Evolutionary conservation across 305 asterid species (phyloP).

Genomic region (Ilex paraguariensis): DNA sequence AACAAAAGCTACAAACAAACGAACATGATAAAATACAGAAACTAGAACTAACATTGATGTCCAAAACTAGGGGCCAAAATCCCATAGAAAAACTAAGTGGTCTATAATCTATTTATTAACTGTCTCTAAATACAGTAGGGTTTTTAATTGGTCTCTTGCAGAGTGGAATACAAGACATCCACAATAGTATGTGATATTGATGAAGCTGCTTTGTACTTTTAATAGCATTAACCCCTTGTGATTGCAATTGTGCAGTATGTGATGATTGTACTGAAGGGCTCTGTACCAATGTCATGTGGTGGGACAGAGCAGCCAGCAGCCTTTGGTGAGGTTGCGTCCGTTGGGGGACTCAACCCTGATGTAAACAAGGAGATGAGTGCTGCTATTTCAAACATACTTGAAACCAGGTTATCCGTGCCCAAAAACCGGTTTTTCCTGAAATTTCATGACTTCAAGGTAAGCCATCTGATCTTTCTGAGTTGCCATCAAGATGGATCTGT

Average conservation of each 20-base stretch:
- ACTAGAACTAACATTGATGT: too few relatives aligned
- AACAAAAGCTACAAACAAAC: too few relatives aligned
- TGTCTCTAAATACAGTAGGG: too few relatives aligned
- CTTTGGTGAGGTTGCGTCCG: constrained; percentile 75
- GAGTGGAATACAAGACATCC: too few relatives aligned
- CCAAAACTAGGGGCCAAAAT: too few relatives aligned
- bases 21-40: too few relatives aligned
- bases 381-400: constrained; percentile 70
- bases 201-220: too few relatives aligned
- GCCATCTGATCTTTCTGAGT: constrained; percentile 17
- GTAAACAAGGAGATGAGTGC: constrained; percentile 85
- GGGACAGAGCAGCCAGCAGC: constrained; percentile 93
- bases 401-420: constrained; percentile 67
- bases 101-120: too few relatives aligned
- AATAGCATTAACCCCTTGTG: too few relatives aligned
- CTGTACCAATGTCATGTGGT: constrained; percentile 82
- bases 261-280: constrained; percentile 90
- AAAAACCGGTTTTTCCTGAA: constrained; percentile 83
- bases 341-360: constrained; percentile 75
- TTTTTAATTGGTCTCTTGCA: too few relatives aligned
- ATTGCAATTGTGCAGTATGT: constrained; percentile 55
- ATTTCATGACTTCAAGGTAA: constrained; percentile 81
- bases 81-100: too few relatives aligned
- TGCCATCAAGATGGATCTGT: constrained; percentile 8
- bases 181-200: too few relatives aligned